A percentile compares a stretch with the other conserved stretches of the same genome.
phyloP scores from a whole-genome alignment of 1,284 basidiomycete species.

The Ustilago shanxiensis region DNA sequence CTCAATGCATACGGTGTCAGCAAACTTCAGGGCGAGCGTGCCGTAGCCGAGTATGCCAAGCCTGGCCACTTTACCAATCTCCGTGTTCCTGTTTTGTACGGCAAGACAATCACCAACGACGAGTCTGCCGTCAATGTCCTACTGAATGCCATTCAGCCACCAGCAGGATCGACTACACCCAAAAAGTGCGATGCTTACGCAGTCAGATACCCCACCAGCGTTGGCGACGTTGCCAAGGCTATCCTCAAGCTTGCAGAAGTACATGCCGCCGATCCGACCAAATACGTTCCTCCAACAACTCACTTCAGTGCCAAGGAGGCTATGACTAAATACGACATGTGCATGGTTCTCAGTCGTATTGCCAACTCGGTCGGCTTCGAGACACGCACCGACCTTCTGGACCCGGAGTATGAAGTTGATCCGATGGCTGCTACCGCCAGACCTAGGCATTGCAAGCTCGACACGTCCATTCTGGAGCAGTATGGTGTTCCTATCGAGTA shows the following conservation, averaged over 20 bases:
- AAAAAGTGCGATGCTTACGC: slow-evolving; percentile 68
- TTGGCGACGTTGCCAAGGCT: slow-evolving; percentile 72
- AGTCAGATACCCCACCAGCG: slow-evolving; percentile 73
- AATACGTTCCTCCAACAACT: slow-evolving; percentile 63
- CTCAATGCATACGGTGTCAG: slow-evolving; percentile 72
- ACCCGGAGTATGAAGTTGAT: slow-evolving; percentile 64
- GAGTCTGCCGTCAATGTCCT: slow-evolving; percentile 69
- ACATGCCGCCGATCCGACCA: slow-evolving; percentile 16
- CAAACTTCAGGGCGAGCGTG: slow-evolving; percentile 68
- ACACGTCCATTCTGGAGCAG: slow-evolving; percentile 46
- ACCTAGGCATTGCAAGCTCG: slow-evolving; percentile 66
- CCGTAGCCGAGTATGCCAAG: slow-evolving; percentile 58
- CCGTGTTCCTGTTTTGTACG: slow-evolving; percentile 71
- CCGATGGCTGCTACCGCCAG: slow-evolving; percentile 61
- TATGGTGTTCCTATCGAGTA: slow-evolving; percentile 58
- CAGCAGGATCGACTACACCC: slow-evolving; percentile 9
- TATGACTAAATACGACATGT: slow-evolving; percentile 74
- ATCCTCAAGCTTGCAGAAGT: slow-evolving; percentile 69
- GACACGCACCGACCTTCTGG: slow-evolving; percentile 56
- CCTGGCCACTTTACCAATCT: slow-evolving; percentile 67
- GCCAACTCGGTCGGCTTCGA: slow-evolving; percentile 54
- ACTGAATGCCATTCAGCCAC: slow-evolving; percentile 53
- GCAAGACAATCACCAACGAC: slow-evolving; percentile 48
- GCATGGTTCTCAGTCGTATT: slow-evolving; percentile 59
- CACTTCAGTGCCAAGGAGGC: slow-evolving; percentile 72